These are phyloP conservation scores for Eucalyptus marginata DNA, from an alignment of 345 rosid species.

Conservation along the genomic window DNA sequence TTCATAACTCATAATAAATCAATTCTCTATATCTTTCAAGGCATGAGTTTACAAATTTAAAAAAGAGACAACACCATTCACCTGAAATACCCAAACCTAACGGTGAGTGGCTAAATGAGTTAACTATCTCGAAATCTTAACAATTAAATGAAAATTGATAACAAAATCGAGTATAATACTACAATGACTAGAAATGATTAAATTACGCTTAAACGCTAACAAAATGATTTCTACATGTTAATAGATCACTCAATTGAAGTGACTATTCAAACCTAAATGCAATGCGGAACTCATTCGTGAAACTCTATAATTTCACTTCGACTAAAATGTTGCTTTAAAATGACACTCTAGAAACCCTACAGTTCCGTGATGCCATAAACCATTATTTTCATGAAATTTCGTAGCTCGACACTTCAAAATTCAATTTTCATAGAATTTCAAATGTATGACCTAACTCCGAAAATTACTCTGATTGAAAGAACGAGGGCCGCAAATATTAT, in stretches of 20 bases:
- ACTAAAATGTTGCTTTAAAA: too few species aligned
- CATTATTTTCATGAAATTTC: too few species aligned
- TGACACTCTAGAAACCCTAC: rapidly evolving
- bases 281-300: rapidly evolving
- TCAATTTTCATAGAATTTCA: rapidly evolving
- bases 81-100: rapidly evolving
- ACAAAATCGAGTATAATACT: too few species aligned
- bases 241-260: rapidly evolving
- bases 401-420: rapidly evolving
- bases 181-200: rapidly evolving
- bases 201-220: too few species aligned
- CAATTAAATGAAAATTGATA: rapidly evolving
- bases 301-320: rapidly evolving
- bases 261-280: rapidly evolving
- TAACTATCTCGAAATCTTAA: too few species aligned
- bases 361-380: rapidly evolving
- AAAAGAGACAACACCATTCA: too few species aligned
- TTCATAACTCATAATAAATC: too few species aligned
- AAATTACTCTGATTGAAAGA: rapidly evolving
- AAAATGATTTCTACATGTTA: rapidly evolving
- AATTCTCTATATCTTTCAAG: too few species aligned
- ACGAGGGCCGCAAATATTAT: too few species aligned
- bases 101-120: rapidly evolving
- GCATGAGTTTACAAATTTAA: too few species aligned
- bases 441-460: rapidly evolving